Percentiles rank a stretch among this genome's conserved stretches.
phyloP scores from a whole-genome alignment of 106 monocot genomes.

The Acorus calamus region DNA sequence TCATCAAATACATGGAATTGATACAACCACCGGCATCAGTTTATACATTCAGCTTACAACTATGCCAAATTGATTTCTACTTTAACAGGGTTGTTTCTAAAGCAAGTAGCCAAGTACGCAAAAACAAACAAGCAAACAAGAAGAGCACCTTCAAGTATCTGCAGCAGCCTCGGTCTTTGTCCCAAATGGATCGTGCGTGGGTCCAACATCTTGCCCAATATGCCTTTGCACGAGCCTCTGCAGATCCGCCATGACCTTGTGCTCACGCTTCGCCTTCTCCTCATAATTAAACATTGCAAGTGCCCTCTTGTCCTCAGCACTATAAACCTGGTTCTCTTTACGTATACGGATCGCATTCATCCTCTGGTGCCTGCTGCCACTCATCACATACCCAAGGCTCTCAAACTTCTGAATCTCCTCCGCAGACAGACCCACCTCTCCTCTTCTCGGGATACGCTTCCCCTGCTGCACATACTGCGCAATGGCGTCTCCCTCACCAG shows the following conservation, averaged over 20 bases:
- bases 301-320: slow-evolving; percentile 94
- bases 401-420: slow-evolving; percentile 97
- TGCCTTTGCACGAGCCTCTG: slow-evolving; percentile 87
- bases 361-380: slow-evolving; percentile 96
- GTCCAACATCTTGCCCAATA: slow-evolving; percentile 78
- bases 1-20: too few species aligned
- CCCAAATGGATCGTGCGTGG: slow-evolving; percentile 79
- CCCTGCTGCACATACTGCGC: slow-evolving; percentile 99
- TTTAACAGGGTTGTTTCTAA: too few species aligned
- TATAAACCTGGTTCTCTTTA: slow-evolving; percentile 98
- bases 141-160: slow-evolving; percentile 23
- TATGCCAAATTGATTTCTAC: too few species aligned
- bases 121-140: too few species aligned
- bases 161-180: slow-evolving; percentile 29
- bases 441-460: slow-evolving; percentile 96
- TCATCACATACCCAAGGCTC: slow-evolving; percentile 93
- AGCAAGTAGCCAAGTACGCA: too few species aligned
- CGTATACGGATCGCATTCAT: slow-evolving; percentile 99
- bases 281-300: slow-evolving; percentile 99
- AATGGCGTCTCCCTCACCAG: slow-evolving; percentile 98
- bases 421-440: slow-evolving; percentile 93
- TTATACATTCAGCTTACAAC: too few species aligned
- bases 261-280: slow-evolving; percentile 93
- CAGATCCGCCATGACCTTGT: slow-evolving; percentile 93
- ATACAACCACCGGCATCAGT: too few species aligned